Evolutionary conservation across 805 yeast genomes (phyloP), one percentile per base, ranked within the genome.

Genomic region (Saccharomycopsis schoenii): DNA sequence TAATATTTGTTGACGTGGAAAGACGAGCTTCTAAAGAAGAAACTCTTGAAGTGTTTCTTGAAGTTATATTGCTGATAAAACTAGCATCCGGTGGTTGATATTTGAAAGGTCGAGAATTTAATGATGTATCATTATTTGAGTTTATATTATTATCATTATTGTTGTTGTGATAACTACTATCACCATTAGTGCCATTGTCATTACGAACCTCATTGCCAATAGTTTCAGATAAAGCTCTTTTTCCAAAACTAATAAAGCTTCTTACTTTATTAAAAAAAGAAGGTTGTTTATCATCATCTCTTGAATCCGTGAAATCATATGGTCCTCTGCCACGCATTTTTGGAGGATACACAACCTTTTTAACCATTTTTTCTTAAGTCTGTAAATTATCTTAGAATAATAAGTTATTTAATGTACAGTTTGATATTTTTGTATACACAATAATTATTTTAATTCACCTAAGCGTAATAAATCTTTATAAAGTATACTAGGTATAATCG

Each of bases 71-170:
- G 54, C 60, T 63, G 36, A 63, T 55, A 17, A 63, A 58, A 24
- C 42, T 41, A 9, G 61, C 56, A 43, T 61, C 61, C 10, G 65
- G 65, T 4, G 65, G 57, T 34, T 60, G 65, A 54, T 61, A 63
- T 41, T 55, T 56, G 59, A 61, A 63, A 21, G 59, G 65, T 14
- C 43, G 43, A 34, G 52, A 47, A 24, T 6, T 19, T 47, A 47
- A 47, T 14, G 52, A 47, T 14, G 52, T 19, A 17, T 24, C 6
- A 5, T 34, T 21, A 4, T 24, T 36, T 19, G 2, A 17, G 12
- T 56, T 40, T n/a, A 34, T 15, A 25, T 25, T 56, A 15, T 39
- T 24, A 40, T 19, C 15, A 11, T 52, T 25, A 24, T 8, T 37
- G 14, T 47, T 14, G 21, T 15, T 47, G 12, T 21, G 41, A 9